Conservation (phyloP, 768 basidiomycete species). For the Suillus plorans region DNA sequence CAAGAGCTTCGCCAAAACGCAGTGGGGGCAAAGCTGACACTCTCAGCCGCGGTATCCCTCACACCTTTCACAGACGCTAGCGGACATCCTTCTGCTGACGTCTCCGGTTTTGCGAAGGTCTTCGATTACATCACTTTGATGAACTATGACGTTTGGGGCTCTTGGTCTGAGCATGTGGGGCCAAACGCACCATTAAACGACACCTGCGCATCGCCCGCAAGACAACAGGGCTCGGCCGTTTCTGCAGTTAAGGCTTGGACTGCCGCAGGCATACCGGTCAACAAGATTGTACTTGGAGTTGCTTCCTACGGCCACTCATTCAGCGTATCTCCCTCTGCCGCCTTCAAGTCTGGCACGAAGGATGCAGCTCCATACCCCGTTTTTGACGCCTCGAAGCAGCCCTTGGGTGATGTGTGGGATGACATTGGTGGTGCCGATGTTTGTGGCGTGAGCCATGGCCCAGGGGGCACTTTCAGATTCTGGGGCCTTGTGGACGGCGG, state of each 20-base stretch:
- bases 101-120: conserved; percentile 68
- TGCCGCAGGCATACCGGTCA: conserved; percentile 67
- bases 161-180: conserved; percentile 55
- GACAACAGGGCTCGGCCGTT: conserved; percentile 72
- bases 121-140: conserved; percentile 67
- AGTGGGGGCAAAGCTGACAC: conserved; percentile 50
- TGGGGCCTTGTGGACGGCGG: conserved; percentile 59
- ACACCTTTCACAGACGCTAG: conserved; percentile 62
- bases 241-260: conserved; percentile 74
- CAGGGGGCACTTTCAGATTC: conserved; percentile 57
- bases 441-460: conserved; percentile 49
- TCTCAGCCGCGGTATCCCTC: conserved; percentile 70
- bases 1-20: conserved; percentile 59
- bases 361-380: conserved; percentile 47
- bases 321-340: conserved; percentile 37
- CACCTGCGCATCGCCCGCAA: conserved; percentile 57
- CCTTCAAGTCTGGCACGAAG: conserved; percentile 35
- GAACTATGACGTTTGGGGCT: conserved; percentile 65
- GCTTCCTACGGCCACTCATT: conserved; percentile 82
- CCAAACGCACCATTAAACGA: conserved; percentile 84
- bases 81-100: conserved; percentile 64
- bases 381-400: conserved; percentile 45
- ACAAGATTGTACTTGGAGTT: conserved; percentile 76
- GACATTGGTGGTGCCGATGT: conserved; percentile 44
- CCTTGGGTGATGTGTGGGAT: conserved; percentile 60